Percentiles rank a stretch among this genome's conserved stretches.
Evolutionary conservation across 163 green algal genomes (phyloP).

Genomic region (Chlamydomonas reinhardtii): DNA sequence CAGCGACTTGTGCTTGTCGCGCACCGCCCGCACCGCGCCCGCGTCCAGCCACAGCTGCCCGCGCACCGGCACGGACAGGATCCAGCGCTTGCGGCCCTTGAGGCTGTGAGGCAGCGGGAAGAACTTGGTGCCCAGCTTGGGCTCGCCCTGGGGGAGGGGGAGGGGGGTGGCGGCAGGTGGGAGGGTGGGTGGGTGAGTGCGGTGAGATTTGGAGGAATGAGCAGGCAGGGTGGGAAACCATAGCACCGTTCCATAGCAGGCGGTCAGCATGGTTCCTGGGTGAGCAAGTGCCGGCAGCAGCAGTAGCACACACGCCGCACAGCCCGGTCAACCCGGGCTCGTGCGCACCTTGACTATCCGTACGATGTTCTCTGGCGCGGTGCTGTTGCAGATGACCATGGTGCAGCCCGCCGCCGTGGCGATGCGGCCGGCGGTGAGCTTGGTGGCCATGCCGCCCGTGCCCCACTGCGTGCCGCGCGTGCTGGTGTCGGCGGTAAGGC

Average conservation of each 20-base stretch:
- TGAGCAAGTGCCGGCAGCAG: too few relatives aligned
- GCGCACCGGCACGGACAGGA: slow-evolving; percentile 72
- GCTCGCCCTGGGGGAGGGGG: slow-evolving; percentile 43
- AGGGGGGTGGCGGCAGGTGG: not conserved
- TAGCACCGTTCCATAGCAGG: too few relatives aligned
- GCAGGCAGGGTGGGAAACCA: too few relatives aligned
- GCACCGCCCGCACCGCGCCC: slow-evolving; percentile 79
- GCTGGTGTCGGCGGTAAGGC: slow-evolving; percentile 83
- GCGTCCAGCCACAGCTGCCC: slow-evolving; percentile 82
- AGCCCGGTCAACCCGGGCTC: too few relatives aligned
- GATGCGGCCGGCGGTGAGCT: slow-evolving; percentile 94
- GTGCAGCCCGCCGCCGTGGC: slow-evolving; percentile 88
- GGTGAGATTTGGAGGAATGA: not conserved
- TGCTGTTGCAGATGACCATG: slow-evolving; percentile 84
- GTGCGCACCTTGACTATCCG: slow-evolving; percentile 64
- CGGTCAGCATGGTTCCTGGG: too few relatives aligned
- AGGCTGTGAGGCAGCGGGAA: slow-evolving; percentile 58
- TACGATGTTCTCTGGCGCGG: slow-evolving; percentile 68
- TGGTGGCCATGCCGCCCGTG: slow-evolving; percentile 95
- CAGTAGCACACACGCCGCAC: too few relatives aligned
- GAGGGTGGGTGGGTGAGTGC: too few relatives aligned
- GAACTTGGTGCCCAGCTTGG: slow-evolving; percentile 80
- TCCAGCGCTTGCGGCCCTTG: slow-evolving; percentile 89
- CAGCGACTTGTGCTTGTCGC: slow-evolving; percentile 80
- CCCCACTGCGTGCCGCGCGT: slow-evolving; percentile 79